Conservation (phyloP, 805 yeast genomes). For the Saccharomycopsis lassenensis region DNA sequence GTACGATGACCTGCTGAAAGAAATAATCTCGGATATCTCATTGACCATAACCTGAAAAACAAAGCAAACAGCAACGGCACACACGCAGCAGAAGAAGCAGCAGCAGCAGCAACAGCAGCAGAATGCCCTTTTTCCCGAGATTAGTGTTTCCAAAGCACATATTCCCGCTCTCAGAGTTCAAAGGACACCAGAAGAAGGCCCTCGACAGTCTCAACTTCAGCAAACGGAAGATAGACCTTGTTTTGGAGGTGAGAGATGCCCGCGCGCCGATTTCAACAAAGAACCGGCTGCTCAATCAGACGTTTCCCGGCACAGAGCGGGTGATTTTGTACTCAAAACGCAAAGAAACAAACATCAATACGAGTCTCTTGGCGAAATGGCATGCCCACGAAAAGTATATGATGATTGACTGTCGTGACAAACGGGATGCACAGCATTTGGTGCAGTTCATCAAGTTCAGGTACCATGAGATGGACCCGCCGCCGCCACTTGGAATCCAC, state of each 20-base stretch:
- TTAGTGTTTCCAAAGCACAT: slow-evolving; percentile 61
- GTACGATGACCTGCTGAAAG: too few relatives aligned
- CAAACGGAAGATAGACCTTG: slow-evolving; percentile 62
- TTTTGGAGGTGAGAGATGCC: slow-evolving; percentile 79
- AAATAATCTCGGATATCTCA: too few relatives aligned
- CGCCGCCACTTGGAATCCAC: slow-evolving; percentile 76
- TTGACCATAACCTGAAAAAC: too few relatives aligned
- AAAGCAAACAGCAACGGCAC: too few relatives aligned
- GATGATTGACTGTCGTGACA: slow-evolving; percentile 47
- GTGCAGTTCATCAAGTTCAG: slow-evolving; percentile 38
- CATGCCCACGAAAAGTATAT: slow-evolving; percentile 39
- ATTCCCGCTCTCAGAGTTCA: slow-evolving; percentile 65
- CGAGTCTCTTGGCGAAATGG: slow-evolving; percentile 33
- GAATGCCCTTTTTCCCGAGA: slow-evolving; percentile 73
- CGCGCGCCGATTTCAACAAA: slow-evolving; percentile 82
- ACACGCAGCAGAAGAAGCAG: too few relatives aligned
- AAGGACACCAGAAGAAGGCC: slow-evolving; percentile 85
- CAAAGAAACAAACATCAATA: slow-evolving; percentile 44
- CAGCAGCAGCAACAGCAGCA: too few relatives aligned
- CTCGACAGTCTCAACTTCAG: too few relatives aligned
- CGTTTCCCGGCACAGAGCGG: slow-evolving; percentile 35
- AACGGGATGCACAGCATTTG: slow-evolving; percentile 38
- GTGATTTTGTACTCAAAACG: slow-evolving; percentile 69
- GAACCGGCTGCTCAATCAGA: slow-evolving; percentile 65
- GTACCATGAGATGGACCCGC: slow-evolving; percentile 40